Base-by-base conservation (phyloP, 2,329 filamentous ascomycete species). In the Claviceps digitariae region DNA sequence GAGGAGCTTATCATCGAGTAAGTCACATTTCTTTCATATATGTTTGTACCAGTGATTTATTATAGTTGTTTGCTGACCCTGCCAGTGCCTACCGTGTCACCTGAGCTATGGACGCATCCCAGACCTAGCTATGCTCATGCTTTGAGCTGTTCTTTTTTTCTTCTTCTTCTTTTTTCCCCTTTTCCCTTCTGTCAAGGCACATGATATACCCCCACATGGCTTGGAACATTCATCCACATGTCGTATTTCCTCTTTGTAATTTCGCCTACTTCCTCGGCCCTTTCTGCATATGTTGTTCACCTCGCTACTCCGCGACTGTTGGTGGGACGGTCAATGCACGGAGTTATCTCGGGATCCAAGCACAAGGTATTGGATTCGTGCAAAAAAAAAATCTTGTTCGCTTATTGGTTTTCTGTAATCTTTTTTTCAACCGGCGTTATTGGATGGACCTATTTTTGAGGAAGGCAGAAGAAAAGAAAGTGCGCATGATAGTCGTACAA, bases 1-100 rank as follows among this genome's bases (percentile, higher is more conserved):
- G 66, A 71, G 23, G 70, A 74, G 59, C 63, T 75, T 53, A 67
- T 75, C 46, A 72, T 74, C 52, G 72, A 75, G 72, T 74, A 61
- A 63, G 69, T 64, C 27, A 5, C 15, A 15, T 27, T 40, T 15
- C 17, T n/a, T 27, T 20, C 41, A n/a, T 34, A 38, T 17, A 4
- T 17, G 4, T 46, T 21, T 31, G 3, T 4, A 20, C 10, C 3
- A 5, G 38, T 38, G 15, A 15, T 52, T 27, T 38, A 29, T 21
- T 34, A 29, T 44, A 31, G 9, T 46, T 49, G 21, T 20, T 21
- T 31, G 47, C 54, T 48, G 20, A 50, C 36, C 8, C 13, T 13
- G 31, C 2, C 29, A 56, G 55, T 36, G 52, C 53, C 27, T 55
- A 56, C 40, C 49, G 53, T n/a, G 49, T 54, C 10, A 52, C 49